Percentiles rank a stretch among this genome's conserved stretches.
phyloP scores from a whole-genome alignment of 139 green algal genomes.

The Chlorella sp. region DNA sequence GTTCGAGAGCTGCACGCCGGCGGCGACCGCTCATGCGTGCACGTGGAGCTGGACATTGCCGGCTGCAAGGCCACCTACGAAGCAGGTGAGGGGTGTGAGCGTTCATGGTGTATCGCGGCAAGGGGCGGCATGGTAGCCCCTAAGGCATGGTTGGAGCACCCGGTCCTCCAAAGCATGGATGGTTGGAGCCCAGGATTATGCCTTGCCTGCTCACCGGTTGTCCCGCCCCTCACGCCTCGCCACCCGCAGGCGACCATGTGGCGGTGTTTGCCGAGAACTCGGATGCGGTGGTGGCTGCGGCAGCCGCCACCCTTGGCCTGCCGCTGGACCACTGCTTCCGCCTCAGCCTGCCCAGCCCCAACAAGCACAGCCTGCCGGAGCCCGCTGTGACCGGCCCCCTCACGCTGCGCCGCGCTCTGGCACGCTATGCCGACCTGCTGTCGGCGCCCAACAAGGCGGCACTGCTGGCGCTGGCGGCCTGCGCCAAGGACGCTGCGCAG shows the following conservation, averaged over 20 bases:
- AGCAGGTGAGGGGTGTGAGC: not conserved
- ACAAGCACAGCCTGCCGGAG: slow-evolving; percentile 25
- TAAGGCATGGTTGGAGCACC: no score
- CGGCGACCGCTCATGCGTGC: slow-evolving; percentile 89
- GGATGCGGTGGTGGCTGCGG: slow-evolving; percentile 65
- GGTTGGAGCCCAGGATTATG: no score
- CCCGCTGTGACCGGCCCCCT: slow-evolving; percentile 52
- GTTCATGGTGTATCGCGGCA: no score
- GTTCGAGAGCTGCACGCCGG: slow-evolving; percentile 85
- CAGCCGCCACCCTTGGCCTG: slow-evolving; percentile 67
- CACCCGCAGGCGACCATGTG: slow-evolving; percentile 88
- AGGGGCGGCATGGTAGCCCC: no score
- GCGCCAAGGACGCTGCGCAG: slow-evolving; percentile 62
- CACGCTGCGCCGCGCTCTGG: slow-evolving; percentile 71
- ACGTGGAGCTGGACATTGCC: slow-evolving; percentile 90
- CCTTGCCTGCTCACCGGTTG: no score
- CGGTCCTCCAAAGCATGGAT: no score
- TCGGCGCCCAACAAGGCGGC: slow-evolving; percentile 74
- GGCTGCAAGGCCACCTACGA: slow-evolving; percentile 39
- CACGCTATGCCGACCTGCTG: slow-evolving; percentile 84
- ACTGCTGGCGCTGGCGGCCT: slow-evolving; percentile 77
- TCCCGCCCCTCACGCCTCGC: not conserved
- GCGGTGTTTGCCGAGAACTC: slow-evolving; percentile 87
- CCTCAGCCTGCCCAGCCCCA: slow-evolving; percentile 41
- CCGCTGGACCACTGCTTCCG: slow-evolving; percentile 33